A percentile compares a stretch with the other conserved stretches of the same genome.
Conservation (phyloP, 2,329 filamentous ascomycete species). For the Hymenoscyphus fraxineus region DNA sequence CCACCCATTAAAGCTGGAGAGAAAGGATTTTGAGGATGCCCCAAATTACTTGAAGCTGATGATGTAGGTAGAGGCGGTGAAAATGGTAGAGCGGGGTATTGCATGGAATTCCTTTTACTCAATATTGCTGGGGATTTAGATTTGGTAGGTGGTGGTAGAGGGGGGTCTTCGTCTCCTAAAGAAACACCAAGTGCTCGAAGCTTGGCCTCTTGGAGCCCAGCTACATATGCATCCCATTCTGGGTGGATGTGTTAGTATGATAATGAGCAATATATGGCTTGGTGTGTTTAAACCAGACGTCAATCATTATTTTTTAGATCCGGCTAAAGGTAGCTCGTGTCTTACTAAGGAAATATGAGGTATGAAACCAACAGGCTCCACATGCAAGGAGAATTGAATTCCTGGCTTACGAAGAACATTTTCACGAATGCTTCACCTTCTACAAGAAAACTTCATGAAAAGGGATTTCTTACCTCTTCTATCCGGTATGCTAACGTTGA, state of each 20-base stretch:
- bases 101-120: conserved; percentile 64
- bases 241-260: conserved; percentile 13
- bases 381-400: conserved; percentile 7
- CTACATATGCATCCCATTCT: conserved; percentile 74
- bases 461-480: conserved; percentile 33
- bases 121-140: conserved; percentile 69
- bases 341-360: conserved; percentile 4
- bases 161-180: conserved; percentile 67
- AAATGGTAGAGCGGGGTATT: conserved; percentile 73
- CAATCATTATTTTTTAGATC: no score
- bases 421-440: not conserved
- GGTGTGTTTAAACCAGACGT: not conserved
- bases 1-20: conserved; percentile 54
- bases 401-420: not conserved
- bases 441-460: not conserved
- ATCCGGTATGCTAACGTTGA: conserved; percentile 61
- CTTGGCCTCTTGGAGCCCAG: conserved; percentile 84
- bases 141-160: conserved; percentile 53
- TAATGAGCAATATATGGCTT: conserved; percentile 1
- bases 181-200: conserved; percentile 86
- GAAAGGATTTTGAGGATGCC: conserved; percentile 53
- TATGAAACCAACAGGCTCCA: not conserved
- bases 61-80: conserved; percentile 79
- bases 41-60: conserved; percentile 67
- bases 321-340: not conserved